Evolutionary conservation across 2,329 filamentous ascomycete genomes (phyloP), one percentile per base, ranked within the genome.

Genomic region (Phialocephala sp.): DNA sequence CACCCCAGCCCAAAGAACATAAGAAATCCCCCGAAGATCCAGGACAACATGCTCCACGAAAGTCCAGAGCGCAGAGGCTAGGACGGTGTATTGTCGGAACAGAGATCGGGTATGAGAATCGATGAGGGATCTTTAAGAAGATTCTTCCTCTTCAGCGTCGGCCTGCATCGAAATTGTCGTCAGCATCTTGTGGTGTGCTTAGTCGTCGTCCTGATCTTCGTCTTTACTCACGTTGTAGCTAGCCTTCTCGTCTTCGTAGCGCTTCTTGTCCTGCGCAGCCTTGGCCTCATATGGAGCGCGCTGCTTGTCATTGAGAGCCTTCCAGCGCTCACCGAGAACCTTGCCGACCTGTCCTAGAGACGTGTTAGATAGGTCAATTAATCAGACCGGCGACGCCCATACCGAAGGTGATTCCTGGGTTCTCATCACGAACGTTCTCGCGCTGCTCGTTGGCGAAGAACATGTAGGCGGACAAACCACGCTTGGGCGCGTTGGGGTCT

Each of bases 361-460:
- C 20, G 8, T 18, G 63, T 74, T 20, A 74, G 70, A 47, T 27
- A 11, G 59, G 61, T 61, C 32, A 9, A 35, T 32, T 24, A 22
- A 37, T 18, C 45, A 11, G 2, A 35, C 11, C 50, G 2, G n/a
- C n/a, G n/a, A 32, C 22, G 35, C 39, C 79, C 86, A 74, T 86
- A 90, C 93, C 95, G 82, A 99, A 99, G 74, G 91, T 91, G 83
- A 98, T 97, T 76, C 94, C 94, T 45, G 94, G 94, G 87, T 98
- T 98, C 82, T 98, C 94, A 80, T 97, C 93, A 76, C 95, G 93
- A 75, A 99, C 95, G 81, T 95, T 97, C 79, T 98, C 94, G 75
- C 95, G 94, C 84, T 97, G 93, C 83, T 98, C 95, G 79, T 98
- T 98, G 88, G 95, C 95, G 80, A 98, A 99, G 91, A 98, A 98